These are phyloP conservation scores for Spathaspora sp. DNA, from an alignment of 1,139 yeast genomes.

Conservation along the genomic window DNA sequence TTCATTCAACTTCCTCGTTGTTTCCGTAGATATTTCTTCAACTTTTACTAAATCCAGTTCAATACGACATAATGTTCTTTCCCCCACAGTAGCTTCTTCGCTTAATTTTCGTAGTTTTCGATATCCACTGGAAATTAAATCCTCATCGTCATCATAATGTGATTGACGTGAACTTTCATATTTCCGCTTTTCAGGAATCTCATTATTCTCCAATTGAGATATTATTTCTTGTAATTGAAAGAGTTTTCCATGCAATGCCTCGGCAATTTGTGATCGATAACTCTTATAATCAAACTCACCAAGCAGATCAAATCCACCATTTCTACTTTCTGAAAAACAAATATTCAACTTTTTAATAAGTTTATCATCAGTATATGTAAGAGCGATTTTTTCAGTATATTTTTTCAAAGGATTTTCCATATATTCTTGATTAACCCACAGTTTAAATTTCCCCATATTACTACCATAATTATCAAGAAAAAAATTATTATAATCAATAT, in stretches of 20 bases:
- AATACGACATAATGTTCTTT: slow-evolving; percentile 46
- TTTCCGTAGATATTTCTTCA: slow-evolving; percentile 18
- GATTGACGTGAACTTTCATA: slow-evolving; percentile 52
- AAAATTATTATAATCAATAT: slow-evolving; percentile 17
- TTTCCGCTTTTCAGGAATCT: slow-evolving; percentile 32
- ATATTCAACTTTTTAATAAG: slow-evolving; percentile 24
- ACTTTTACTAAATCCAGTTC: slow-evolving; percentile 30
- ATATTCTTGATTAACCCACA: slow-evolving; percentile 27
- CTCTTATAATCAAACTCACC: slow-evolving; percentile 35
- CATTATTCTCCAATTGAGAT: slow-evolving; percentile 20
- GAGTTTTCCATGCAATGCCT: slow-evolving; percentile 37
- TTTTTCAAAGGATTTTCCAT: slow-evolving; percentile 20
- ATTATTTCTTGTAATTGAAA: slow-evolving; percentile 30
- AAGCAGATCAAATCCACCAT: slow-evolving; percentile 14
- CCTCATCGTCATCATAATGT: slow-evolving; percentile 49
- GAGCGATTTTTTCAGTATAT: slow-evolving; percentile 23
- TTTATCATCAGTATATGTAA: slow-evolving; percentile 25
- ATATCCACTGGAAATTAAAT: slow-evolving; percentile 47
- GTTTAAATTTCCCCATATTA: slow-evolving; percentile 21
- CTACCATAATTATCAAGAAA: slow-evolving; percentile 31
- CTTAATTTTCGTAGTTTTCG: slow-evolving; percentile 47
- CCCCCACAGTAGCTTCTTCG: slow-evolving; percentile 47
- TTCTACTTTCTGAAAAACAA: slow-evolving; percentile 8
- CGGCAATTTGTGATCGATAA: slow-evolving; percentile 38
- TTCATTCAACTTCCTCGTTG: slow-evolving; percentile 18